phyloP scores from a whole-genome alignment of 31 red algal species.

The Asparagopsis taxiformis region DNA sequence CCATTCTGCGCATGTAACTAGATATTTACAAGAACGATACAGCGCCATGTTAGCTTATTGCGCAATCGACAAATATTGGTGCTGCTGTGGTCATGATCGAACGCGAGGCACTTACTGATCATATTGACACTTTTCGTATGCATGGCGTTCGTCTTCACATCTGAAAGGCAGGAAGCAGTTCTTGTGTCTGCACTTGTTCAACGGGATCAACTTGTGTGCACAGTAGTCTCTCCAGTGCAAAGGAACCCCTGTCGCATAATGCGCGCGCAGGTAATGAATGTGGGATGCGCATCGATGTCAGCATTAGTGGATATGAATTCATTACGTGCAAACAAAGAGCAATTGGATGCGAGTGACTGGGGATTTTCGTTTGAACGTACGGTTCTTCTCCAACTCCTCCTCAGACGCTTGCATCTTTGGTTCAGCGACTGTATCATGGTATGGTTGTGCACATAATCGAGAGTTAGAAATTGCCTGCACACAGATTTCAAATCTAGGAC shows the following conservation, averaged over 20 bases:
- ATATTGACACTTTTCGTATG: slow-evolving; percentile 84
- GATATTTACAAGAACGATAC: not conserved
- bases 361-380: too few relatives aligned
- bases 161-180: slow-evolving; percentile 77
- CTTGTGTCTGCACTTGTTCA: slow-evolving; percentile 80
- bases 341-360: too few relatives aligned
- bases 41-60: not conserved
- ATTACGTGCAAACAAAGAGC: too few relatives aligned
- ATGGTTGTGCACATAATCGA: not conserved
- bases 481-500: too few relatives aligned
- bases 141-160: slow-evolving; percentile 82
- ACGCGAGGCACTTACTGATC: slow-evolving; percentile 56
- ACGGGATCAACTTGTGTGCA: slow-evolving; percentile 86
- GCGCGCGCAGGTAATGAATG: too few relatives aligned
- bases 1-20: slow-evolving; percentile 54
- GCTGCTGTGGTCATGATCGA: not conserved
- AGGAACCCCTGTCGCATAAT: slow-evolving; percentile 68
- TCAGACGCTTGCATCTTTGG: slow-evolving; percentile 41
- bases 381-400: slow-evolving; percentile 39
- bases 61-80: slow-evolving; percentile 1
- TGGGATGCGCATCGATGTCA: too few relatives aligned
- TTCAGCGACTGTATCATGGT: slow-evolving; percentile 22
- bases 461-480: not conserved
- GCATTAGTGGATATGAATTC: too few relatives aligned
- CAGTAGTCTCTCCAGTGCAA: slow-evolving; percentile 81